Evolutionary conservation across 176 grass and related monocot genomes (phyloP), one percentile per base, ranked within the genome.

Genomic region (Oryza rufipogon): DNA sequence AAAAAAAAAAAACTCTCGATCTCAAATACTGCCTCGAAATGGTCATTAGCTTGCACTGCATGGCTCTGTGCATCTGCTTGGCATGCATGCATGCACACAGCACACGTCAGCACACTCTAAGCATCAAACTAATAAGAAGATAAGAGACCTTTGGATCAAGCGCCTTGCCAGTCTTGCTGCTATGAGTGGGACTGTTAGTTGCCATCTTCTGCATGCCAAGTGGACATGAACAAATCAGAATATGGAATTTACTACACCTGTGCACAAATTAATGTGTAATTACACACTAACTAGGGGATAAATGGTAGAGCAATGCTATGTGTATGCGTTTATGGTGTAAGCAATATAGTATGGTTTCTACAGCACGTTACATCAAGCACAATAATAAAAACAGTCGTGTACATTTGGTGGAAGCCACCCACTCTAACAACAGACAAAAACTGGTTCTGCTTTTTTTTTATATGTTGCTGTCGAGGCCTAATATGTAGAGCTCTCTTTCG

Each of bases 71-170:
- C 34, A 83, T 64, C 47, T 25, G 19, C 20, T 58, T 75, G 25
- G 15, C 47, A 75, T 32, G 23, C 46, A 51, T 45, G 76, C 54
- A 58, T 63, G 58, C 58, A 63, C n/a, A 63, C n/a, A 63, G 20
- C n/a, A 63, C 32, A 33, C 51, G 33, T 65, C 34, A 44, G 38
- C 49, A 54, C 9, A 75, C 28, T 74, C 47, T 33, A 74, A 52
- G 72, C 46, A 54, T 54, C 47, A 39, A 84, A 36, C 23, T 23
- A 66, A 23, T 63, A 16, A 80, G 33, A 20, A 71, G 11, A 54
- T 26, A 63, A 46, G 20, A 73, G 46, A 91, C 92, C 95, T 94
- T 97, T 79, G 90, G 68, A 82, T 97, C 90, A 80, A 84, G 75
- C 69, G 76, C 74, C 72, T 88, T 97, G 79, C 88, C 95, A 38